These are phyloP conservation scores for Diutina catenulata DNA, from an alignment of 1,139 yeast genomes.

Conservation along the genomic window DNA sequence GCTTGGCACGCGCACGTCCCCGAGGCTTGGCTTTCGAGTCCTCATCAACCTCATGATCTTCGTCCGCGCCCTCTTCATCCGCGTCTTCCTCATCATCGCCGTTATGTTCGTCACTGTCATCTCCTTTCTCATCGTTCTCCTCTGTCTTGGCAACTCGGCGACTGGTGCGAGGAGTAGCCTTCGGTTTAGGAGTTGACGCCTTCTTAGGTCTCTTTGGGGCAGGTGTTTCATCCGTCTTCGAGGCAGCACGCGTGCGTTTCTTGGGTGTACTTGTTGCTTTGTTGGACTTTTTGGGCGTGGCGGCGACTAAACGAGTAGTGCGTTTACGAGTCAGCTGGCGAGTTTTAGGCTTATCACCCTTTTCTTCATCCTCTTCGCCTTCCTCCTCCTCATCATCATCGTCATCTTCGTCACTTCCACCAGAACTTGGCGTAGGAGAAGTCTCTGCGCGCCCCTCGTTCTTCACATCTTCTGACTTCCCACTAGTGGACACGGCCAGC, in stretches of 20 bases:
- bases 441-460: no score
- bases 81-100: background rate
- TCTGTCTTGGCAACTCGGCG: background rate
- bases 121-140: background rate
- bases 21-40: background rate
- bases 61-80: constrained; percentile 1
- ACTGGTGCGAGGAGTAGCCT: background rate
- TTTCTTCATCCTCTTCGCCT: background rate
- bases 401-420: background rate
- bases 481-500: no score
- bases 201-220: background rate
- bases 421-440: background rate
- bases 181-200: constrained; percentile 1
- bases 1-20: background rate
- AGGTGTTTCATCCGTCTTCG: background rate
- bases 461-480: no score
- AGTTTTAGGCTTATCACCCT: background rate
- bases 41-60: background rate
- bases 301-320: background rate
- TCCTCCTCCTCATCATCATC: background rate
- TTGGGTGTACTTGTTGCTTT: background rate
- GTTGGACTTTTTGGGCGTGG: background rate
- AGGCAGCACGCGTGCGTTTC: background rate
- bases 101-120: background rate
- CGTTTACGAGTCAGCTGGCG: background rate